These are phyloP conservation scores for Reticulascus tulasneorum DNA, from an alignment of 2,329 filamentous ascomycete species.

Conservation along the genomic window DNA sequence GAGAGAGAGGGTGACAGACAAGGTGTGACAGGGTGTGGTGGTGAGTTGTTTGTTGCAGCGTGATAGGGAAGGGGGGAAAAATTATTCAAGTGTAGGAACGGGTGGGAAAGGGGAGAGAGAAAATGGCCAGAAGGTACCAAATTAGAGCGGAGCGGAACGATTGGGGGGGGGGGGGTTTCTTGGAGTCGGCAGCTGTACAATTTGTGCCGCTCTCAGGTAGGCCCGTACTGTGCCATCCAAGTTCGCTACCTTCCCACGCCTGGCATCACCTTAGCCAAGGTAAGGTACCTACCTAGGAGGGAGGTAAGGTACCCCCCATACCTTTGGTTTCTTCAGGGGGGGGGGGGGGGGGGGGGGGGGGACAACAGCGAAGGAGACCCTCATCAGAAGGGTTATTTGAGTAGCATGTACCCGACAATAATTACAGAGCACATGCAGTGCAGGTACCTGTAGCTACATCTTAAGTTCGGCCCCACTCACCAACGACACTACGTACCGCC, in stretches of 20 bases:
- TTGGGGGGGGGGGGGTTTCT: background rate
- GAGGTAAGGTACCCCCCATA: background rate
- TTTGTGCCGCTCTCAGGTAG: conserved; percentile 5
- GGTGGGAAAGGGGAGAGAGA: background rate
- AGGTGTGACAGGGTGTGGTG: conserved; percentile 1
- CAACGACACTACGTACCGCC: background rate
- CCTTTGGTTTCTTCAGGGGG: no score
- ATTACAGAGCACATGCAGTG: background rate
- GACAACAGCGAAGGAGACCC: conserved; percentile 5
- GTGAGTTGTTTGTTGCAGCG: background rate
- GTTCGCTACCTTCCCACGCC: no score
- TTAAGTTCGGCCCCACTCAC: background rate
- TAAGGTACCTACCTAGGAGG: background rate
- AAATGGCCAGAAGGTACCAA: conserved; percentile 1
- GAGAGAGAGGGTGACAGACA: conserved; percentile 1
- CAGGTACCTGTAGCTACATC: no score
- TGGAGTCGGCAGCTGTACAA: background rate
- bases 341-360: conserved; percentile 1
- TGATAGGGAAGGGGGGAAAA: no score
- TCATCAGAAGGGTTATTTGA: conserved; percentile 1
- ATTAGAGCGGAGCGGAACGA: background rate
- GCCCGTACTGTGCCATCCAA: no score
- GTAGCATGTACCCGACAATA: conserved; percentile 2
- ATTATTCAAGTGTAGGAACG: background rate
- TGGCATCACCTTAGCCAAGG: conserved; percentile 2